Conservation (phyloP, 2,329 filamentous ascomycete species). For the Stenocarpella maydis region DNA sequence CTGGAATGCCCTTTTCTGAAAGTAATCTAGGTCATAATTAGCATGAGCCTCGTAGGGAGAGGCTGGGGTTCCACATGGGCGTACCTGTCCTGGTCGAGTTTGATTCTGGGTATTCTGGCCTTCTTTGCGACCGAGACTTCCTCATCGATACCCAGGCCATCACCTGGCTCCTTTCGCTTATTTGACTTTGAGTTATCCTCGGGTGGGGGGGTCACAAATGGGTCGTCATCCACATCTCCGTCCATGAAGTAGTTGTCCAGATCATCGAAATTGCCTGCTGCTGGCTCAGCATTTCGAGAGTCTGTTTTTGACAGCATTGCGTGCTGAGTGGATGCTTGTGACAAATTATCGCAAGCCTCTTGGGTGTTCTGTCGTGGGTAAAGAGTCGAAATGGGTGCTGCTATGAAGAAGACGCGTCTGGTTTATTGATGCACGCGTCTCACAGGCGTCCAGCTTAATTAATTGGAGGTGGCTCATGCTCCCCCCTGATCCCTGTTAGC, state of each 20-base stretch:
- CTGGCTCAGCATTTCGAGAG: conserved; percentile 34
- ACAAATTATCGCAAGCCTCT: background rate
- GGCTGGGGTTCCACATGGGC: conserved; percentile 12
- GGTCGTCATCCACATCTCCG: conserved; percentile 54
- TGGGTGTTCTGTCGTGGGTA: background rate
- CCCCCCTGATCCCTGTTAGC: background rate
- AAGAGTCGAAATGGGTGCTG: background rate
- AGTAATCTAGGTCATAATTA: conserved; percentile 68
- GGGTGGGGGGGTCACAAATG: conserved; percentile 57
- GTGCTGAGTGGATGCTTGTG: background rate
- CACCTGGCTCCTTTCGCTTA: conserved; percentile 57
- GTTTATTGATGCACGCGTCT: conserved; percentile 28
- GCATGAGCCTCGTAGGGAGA: conserved; percentile 9
- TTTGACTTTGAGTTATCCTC: conserved; percentile 52
- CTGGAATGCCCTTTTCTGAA: conserved; percentile 83
- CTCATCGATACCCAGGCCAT: conserved; percentile 79
- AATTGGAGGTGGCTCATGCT: conserved; percentile 31
- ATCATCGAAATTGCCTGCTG: conserved; percentile 63
- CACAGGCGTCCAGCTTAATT: conserved; percentile 18
- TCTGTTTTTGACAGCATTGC: conserved; percentile 34
- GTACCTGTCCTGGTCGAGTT: conserved; percentile 83
- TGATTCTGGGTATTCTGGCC: conserved; percentile 75
- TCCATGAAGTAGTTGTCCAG: conserved; percentile 81
- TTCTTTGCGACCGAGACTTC: conserved; percentile 85
- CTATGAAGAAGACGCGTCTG: conserved; percentile 30